A percentile compares a stretch with the other conserved stretches of the same genome.
Conservation (phyloP, 2,329 filamentous ascomycete species). For the Cladosporium sp. region DNA sequence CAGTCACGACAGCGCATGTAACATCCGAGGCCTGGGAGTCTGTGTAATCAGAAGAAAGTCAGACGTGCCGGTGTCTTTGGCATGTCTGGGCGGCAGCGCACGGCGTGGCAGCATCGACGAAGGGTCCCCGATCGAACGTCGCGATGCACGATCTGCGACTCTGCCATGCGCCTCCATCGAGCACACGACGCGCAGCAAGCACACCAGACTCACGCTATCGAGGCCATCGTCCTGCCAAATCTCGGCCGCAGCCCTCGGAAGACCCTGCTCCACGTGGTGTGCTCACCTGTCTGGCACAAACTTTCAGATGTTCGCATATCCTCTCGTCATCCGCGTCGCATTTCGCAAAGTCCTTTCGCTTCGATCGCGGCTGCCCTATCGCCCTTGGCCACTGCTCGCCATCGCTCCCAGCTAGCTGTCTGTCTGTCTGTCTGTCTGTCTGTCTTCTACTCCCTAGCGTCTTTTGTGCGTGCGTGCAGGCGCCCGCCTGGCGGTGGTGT, state of each 20-base stretch:
- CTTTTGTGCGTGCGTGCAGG: background rate
- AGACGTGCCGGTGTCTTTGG: background rate
- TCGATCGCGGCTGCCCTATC: background rate
- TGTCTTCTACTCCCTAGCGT: background rate
- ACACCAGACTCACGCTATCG: background rate
- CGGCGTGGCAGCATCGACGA: background rate
- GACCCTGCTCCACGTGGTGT: background rate
- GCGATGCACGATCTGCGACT: no score
- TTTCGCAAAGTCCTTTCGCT: background rate
- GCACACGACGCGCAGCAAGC: background rate
- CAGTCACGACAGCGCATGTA: no score
- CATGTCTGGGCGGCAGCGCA: background rate
- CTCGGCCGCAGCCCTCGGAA: background rate
- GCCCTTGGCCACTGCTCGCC: no score
- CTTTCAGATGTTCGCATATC: background rate
- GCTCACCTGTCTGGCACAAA: background rate
- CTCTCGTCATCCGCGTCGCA: background rate
- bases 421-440: background rate
- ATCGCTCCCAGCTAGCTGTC: background rate
- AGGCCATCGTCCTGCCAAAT: background rate
- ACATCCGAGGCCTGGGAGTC: background rate
- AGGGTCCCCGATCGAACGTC: background rate
- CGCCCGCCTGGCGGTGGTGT: background rate
- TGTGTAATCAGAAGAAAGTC: background rate
- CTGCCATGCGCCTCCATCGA: no score